Evolutionary conservation across 164 flowering plant species (phyloP), one percentile per base, ranked within the genome.

Genomic region (Aristolochia californica): DNA sequence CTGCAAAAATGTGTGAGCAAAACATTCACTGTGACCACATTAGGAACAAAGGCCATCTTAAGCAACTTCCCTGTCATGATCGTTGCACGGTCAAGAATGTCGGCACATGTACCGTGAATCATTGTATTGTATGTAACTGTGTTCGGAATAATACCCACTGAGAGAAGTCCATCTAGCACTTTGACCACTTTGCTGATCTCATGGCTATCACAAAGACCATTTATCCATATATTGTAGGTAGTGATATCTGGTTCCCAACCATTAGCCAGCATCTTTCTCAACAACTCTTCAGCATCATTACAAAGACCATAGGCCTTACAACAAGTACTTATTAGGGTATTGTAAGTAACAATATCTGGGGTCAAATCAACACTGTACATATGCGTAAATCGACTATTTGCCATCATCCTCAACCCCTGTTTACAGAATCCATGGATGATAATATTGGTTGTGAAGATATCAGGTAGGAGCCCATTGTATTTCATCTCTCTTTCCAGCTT

Each of bases 61-160:
- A 89, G 80, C 74, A 93, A 70, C 64, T 84, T 89, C 45, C 83
- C 91, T 30, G 85, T 69, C 57, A 93, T 51, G 48, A 83, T 77
- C 83, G 79, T 74, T 59, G 97, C 89, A 55, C 76, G 83, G 47
- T 87, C 91, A 25, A 85, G 71, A 53, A 80, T 68, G 65, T 83
- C 94, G 68, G 70, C 55, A 64, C 96, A 93, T 60, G 80, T 64
- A 61, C 78, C 94, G 69, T 74, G 84, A 66, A 93, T 48, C 77
- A 89, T 65, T 34, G 82, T 87, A 74, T 89, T 89, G 72, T 89
- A 93, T 12, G 97, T 93, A 24, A 85, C 84, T 18, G 87, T 82
- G 62, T 84, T 63, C 12, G 89, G 97, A 69, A 78, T 66, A 66
- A 87, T 23, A 58, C 97, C 97, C 1, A 64, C 55, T 16, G 82